Evolutionary conservation across 2,329 filamentous ascomycete genomes (phyloP), one percentile per base, ranked within the genome.

Genomic region (Ceratocystis ficicola): DNA sequence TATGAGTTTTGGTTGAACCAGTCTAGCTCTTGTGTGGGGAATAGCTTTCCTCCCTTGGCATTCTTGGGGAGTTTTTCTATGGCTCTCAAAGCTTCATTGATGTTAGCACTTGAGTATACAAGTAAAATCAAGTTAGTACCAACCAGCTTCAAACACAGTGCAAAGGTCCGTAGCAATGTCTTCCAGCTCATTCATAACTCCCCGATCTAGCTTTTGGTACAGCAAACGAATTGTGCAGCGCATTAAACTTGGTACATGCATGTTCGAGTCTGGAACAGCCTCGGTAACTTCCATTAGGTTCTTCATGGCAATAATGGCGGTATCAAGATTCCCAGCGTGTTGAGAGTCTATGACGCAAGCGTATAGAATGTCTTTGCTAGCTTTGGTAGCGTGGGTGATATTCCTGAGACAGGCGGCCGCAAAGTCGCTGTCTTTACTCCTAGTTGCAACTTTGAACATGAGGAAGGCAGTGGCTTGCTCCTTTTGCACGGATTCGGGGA

Each of bases 1-100:
- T 95, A 95, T 1, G 87, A 81, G 69, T 89, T 93, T 69, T 86
- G 86, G 46, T 86, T 87, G 72, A 95, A 92, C 90, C 90, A 95
- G 70, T 92, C 82, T 2, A 95, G 77, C 70, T 96, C 90, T 2
- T 78, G 73, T 0, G 80, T 67, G 0, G 80, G 82, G 71, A 91
- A 90, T 0, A 80, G 66, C 68, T 75, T 82, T 41, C 75, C 73
- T 7, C 76, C 77, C 20, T 76, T 70, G 50, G 70, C 73, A 69
- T 76, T 76, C 63, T 72, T 76, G 2, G 71, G 75, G 20, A 73
- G 74, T 67, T 74, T 69, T 41, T 76, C 70, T 41, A 75, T 79
- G 28, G 78, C 76, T 52, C 77, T 76, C 1, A 75, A 73, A 20
- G 79, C 79, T 73, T 3, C 0, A 44, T 4, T 41, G n/a, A 10